Evolutionary conservation across 2,329 filamentous ascomycete species (phyloP).

Genomic region (Penicillium sp.): DNA sequence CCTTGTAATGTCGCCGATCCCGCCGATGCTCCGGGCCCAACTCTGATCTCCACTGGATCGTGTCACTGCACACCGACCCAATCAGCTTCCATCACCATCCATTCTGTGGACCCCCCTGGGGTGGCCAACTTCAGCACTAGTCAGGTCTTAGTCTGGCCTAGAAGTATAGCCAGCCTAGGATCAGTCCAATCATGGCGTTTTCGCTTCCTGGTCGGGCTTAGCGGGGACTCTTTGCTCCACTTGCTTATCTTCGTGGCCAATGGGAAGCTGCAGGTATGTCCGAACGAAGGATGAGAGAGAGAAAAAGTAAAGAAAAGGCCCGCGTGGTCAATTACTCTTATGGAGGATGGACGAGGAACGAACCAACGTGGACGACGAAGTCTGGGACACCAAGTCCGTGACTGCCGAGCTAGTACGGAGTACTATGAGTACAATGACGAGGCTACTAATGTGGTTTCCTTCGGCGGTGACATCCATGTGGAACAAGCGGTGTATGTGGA

Average conservation of each 20-base stretch:
- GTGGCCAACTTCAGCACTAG: conserved; percentile 11
- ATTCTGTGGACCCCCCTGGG: conserved; percentile 12
- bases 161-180: not conserved
- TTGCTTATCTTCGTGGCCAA: conserved; percentile 32
- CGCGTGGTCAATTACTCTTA: conserved; percentile 2
- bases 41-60: conserved; percentile 25
- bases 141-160: not conserved
- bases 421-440: not conserved
- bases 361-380: not conserved
- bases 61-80: conserved; percentile 20
- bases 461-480: not conserved
- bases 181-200: not conserved
- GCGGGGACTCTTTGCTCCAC: conserved; percentile 18
- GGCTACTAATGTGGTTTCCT: not conserved
- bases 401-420: not conserved
- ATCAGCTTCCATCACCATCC: conserved; percentile 11
- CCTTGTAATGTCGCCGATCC: conserved; percentile 22
- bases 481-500: conserved; percentile 3
- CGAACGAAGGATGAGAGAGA: conserved; percentile 1
- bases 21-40: conserved; percentile 20
- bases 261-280: conserved; percentile 5
- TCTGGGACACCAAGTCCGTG: not conserved
- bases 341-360: not conserved
- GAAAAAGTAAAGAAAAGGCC: not conserved
- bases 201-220: conserved; percentile 6